A percentile compares a stretch with the other conserved stretches of the same genome.
Evolutionary conservation across 345 rosid genomes (phyloP).

Genomic region (Gossypium sturtianum): DNA sequence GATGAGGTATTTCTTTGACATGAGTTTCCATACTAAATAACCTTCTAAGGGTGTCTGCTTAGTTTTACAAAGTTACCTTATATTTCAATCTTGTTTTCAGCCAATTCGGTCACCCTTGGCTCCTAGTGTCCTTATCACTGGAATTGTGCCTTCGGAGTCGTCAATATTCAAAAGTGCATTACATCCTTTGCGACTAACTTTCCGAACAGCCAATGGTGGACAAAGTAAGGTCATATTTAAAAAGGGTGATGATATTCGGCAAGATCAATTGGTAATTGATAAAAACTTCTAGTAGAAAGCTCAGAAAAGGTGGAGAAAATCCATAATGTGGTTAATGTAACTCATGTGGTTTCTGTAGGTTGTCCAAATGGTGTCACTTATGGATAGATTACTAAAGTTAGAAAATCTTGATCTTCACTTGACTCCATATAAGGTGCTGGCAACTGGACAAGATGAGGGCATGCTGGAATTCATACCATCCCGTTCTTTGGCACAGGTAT

Average conservation of each 20-base stretch:
- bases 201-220: constrained; percentile 73
- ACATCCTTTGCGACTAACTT: constrained; percentile 84
- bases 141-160: constrained; percentile 89
- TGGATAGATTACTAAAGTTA: constrained; percentile 94
- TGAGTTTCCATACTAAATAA: constrained; percentile 14
- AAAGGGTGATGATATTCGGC: constrained; percentile 98
- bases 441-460: constrained; percentile 98
- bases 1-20: constrained; percentile 62
- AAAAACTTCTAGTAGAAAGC: background rate
- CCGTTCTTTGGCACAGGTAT: constrained; percentile 86
- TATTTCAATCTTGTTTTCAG: constrained; percentile 39
- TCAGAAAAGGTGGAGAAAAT: background rate
- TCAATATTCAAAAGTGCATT: constrained; percentile 91
- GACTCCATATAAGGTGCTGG: constrained; percentile 93
- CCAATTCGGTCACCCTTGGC: constrained; percentile 87
- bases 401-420: constrained; percentile 91
- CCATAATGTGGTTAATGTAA: constrained; percentile 13
- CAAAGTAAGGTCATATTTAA: constrained; percentile 78
- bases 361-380: constrained; percentile 97
- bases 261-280: constrained; percentile 84
- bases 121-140: constrained; percentile 74
- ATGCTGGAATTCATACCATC: constrained; percentile 98
- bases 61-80: constrained; percentile 1
- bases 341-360: constrained; percentile 51
- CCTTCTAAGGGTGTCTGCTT: constrained; percentile 8